Percentiles rank a stretch among this genome's conserved stretches.
These are phyloP conservation scores for Aspergillus sp. DNA, from an alignment of 2,329 filamentous ascomycete genomes.

Conservation along the genomic window DNA sequence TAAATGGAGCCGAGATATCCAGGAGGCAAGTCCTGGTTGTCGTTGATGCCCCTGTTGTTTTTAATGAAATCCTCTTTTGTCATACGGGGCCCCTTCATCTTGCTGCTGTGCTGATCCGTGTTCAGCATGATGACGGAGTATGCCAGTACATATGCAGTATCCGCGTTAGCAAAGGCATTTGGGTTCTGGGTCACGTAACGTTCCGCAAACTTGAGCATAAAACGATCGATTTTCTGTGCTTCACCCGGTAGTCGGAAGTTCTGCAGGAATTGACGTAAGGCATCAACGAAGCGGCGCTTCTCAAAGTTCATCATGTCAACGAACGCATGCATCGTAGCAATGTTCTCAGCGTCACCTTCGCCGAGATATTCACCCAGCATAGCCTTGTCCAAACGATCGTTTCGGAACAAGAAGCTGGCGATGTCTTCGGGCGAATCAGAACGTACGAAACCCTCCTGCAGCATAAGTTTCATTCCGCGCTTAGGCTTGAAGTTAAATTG, in stretches of 20 bases:
- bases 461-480: slow-evolving; percentile 72
- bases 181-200: slow-evolving; percentile 91
- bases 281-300: slow-evolving; percentile 85
- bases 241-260: slow-evolving; percentile 92
- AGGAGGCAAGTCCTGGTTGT: slow-evolving; percentile 83
- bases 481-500: slow-evolving; percentile 99
- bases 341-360: slow-evolving; percentile 85
- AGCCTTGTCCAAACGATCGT: slow-evolving; percentile 81
- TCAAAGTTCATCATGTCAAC: slow-evolving; percentile 92
- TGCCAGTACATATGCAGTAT: slow-evolving; percentile 90
- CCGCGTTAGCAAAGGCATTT: slow-evolving; percentile 94
- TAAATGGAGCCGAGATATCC: slow-evolving; percentile 86
- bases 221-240: slow-evolving; percentile 97
- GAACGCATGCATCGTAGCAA: slow-evolving; percentile 97
- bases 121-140: slow-evolving; percentile 98
- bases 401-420: slow-evolving; percentile 69
- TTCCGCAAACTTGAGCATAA: slow-evolving; percentile 98
- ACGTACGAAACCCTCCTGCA: slow-evolving; percentile 79
- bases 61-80: slow-evolving; percentile 97
- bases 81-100: slow-evolving; percentile 76
- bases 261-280: slow-evolving; percentile 83
- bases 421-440: slow-evolving; percentile 74
- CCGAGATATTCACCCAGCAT: slow-evolving; percentile 91
- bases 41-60: slow-evolving; percentile 97
- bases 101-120: slow-evolving; percentile 86